phyloP scores from a whole-genome alignment of 805 yeast genomes.

The Debaryomyces tyrocola region DNA sequence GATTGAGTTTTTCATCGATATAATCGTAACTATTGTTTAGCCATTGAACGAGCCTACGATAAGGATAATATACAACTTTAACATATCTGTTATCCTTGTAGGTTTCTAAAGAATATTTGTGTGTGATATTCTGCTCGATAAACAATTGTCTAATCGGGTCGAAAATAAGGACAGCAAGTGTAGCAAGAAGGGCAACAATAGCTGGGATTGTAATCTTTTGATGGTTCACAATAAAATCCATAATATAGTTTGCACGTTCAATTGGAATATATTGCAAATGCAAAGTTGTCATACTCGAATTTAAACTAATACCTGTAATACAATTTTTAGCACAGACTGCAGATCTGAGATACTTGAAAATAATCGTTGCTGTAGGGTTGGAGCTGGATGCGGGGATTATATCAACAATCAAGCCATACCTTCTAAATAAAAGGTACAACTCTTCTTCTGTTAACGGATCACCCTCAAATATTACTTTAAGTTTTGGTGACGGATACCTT shows the following conservation, averaged over 20 bases:
- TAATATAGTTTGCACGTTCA: constrained; percentile 51
- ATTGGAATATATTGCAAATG: constrained; percentile 73
- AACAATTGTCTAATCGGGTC: constrained; percentile 90
- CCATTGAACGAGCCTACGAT: constrained; percentile 22
- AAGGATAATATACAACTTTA: constrained; percentile 27
- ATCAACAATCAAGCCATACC: constrained; percentile 83
- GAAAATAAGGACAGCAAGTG: constrained; percentile 79
- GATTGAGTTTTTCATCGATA: constrained; percentile 25
- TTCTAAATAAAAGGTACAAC: constrained; percentile 73
- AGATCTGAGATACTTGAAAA: constrained; percentile 56
- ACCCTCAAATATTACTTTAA: constrained; percentile 76
- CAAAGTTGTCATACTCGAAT: constrained; percentile 51
- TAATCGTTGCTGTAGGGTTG: constrained; percentile 47
- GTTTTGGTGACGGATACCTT: constrained; percentile 63
- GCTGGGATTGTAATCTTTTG: constrained; percentile 82
- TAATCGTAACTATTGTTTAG: constrained; percentile 34
- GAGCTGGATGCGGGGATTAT: constrained; percentile 60
- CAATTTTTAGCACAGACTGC: constrained; percentile 91
- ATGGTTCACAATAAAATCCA: constrained; percentile 66
- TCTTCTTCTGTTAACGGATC: constrained; percentile 76
- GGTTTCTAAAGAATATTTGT: constrained; percentile 51
- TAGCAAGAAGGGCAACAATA: constrained; percentile 74
- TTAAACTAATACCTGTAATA: constrained; percentile 72
- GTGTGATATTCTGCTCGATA: constrained; percentile 70
- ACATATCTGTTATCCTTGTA: constrained; percentile 37